A percentile compares a stretch with the other conserved stretches of the same genome.
phyloP scores from a whole-genome alignment of 345 rosid species.

The Moricandia moricandioides region DNA sequence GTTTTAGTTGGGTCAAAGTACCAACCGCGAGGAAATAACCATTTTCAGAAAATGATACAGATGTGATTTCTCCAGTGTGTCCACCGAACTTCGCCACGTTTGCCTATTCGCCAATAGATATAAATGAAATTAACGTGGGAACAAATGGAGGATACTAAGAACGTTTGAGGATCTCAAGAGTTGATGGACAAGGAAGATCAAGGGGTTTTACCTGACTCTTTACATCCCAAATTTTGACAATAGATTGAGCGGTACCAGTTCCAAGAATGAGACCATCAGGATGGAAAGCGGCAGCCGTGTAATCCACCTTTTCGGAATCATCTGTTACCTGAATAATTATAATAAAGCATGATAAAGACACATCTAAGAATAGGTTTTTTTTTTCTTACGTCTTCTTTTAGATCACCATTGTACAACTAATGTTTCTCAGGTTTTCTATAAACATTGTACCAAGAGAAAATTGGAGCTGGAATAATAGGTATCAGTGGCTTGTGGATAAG shows the following conservation, averaged over 20 bases:
- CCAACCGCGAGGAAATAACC: constrained; percentile 94
- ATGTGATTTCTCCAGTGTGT: constrained; percentile 68
- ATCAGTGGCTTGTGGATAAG: neutral
- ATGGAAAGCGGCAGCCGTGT: constrained; percentile 98
- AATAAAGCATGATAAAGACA: constrained; percentile 4
- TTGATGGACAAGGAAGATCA: neutral
- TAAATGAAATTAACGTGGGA: neutral
- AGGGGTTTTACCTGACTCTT: constrained; percentile 68
- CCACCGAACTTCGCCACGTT: constrained; percentile 91
- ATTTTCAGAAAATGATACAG: constrained; percentile 94
- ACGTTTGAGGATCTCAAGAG: neutral
- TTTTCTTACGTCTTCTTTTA: neutral
- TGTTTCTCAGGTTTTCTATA: too few species aligned
- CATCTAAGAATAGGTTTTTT: neutral
- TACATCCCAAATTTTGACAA: constrained; percentile 97
- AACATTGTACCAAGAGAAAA: too few species aligned
- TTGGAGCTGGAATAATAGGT: neutral
- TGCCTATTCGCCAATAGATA: constrained; percentile 44
- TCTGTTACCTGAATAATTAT: constrained; percentile 64
- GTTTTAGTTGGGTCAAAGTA: constrained; percentile 3
- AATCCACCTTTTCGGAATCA: constrained; percentile 56
- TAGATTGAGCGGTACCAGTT: constrained; percentile 80
- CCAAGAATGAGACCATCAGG: constrained; percentile 99
- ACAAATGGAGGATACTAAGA: neutral
- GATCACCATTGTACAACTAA: neutral